A percentile compares a stretch with the other conserved stretches of the same genome.
Conservation (phyloP, 2,329 filamentous ascomycete species). For the Endothia cerciana region DNA sequence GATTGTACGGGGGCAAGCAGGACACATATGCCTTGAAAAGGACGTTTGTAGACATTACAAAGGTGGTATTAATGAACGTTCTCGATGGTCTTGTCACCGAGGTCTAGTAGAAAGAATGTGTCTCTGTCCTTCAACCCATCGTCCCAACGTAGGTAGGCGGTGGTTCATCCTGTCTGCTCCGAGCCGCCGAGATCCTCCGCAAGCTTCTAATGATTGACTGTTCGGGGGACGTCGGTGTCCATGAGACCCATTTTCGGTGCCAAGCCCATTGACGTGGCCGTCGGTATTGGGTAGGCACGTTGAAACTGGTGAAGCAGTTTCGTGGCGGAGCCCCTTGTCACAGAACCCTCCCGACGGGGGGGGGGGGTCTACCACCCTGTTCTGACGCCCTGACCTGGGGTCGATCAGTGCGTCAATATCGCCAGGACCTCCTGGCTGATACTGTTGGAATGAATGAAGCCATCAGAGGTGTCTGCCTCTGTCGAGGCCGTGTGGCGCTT, state of each 20-base stretch:
- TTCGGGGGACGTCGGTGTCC: background rate
- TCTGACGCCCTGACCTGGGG: slow-evolving; percentile 14
- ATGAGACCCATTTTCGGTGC: background rate
- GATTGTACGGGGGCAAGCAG: background rate
- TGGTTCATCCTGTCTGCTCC: background rate
- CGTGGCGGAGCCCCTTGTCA: slow-evolving; percentile 9
- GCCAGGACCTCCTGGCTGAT: background rate
- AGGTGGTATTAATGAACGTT: slow-evolving; percentile 9
- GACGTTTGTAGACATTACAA: background rate
- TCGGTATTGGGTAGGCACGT: slow-evolving; percentile 1
- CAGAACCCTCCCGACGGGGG: background rate
- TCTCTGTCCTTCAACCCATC: background rate
- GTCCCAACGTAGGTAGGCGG: background rate
- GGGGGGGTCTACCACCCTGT: background rate
- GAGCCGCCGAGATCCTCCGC: background rate
- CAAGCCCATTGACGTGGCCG: background rate
- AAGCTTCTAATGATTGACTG: background rate
- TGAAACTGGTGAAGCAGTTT: slow-evolving; percentile 23
- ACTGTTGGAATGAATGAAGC: background rate
- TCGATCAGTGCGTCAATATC: background rate
- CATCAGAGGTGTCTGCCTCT: background rate
- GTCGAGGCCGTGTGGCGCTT: background rate
- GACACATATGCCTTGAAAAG: background rate
- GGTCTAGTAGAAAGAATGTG: slow-evolving; percentile 13
- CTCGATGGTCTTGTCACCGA: slow-evolving; percentile 4